Base-by-base conservation (phyloP, 1,284 basidiomycete genomes). In the Gymnopus androsaceus region DNA sequence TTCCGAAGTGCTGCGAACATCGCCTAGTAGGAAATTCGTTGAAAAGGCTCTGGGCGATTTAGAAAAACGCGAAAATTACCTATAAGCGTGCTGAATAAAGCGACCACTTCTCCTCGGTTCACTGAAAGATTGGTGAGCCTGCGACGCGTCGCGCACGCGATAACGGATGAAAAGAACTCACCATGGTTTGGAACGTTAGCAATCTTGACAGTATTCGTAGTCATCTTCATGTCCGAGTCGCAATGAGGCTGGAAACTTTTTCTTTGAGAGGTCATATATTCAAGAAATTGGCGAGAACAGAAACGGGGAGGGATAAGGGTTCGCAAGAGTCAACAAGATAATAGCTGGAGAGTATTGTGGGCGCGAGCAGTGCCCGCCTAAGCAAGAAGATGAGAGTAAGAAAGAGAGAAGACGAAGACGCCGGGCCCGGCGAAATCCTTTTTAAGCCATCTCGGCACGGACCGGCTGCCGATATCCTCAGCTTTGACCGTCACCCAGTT, bases 51-150 rank as follows among this genome's bases (percentile, higher is more conserved):
- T 50, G 46, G 17, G 33, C 47, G 50, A 31, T 50, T 25, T 25
- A 19, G 47, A 25, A 25, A 28, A 48, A 25, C 2, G 23, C n/a
- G 30, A 38, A 33, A 63, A 60, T 23, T 64, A 83, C 84, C 84
- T 50, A 85, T 81, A 42, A 83, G 73, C 34, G 72, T 79, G 55
- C 72, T 77, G 66, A 87, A 86, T 50, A 85, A 68, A 19, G 80
- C 72, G n/a, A 81, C 67, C 17, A 85, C 72, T 60, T 85, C 82
- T 37, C 72, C 68, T 50, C 75, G 72, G 54, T 72, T 74, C 19
- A 75, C 81, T 81, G 47, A 33, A 3, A 44, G 11, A 40, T 25
- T 34, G 27, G 23, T n/a, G 15, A 4, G 15, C 30, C 41, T 30
- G 25, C 7, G n/a, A 31, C n/a, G 52, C 25, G 46, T 54, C 38